Evolutionary conservation across 1,284 basidiomycete species (phyloP).

Genomic region (Ceratobasidium sp.): DNA sequence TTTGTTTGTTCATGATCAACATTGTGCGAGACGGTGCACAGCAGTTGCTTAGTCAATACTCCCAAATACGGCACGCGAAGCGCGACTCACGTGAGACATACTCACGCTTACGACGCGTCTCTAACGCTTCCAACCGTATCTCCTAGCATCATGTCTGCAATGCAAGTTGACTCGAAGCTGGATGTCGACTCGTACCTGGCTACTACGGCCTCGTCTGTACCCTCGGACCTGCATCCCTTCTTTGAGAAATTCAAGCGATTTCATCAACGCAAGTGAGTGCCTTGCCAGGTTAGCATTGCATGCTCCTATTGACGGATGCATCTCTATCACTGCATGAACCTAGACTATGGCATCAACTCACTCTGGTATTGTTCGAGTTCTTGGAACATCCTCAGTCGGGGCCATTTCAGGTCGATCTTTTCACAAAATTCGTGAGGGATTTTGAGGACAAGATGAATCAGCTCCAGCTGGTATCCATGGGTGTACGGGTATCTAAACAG

Average conservation of each 20-base stretch:
- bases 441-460: conserved; percentile 87
- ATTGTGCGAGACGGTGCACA: too few species aligned
- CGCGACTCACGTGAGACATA: conserved; percentile 5
- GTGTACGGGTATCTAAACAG: conserved; percentile 85
- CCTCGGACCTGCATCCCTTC: conserved; percentile 76
- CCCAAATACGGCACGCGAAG: conserved; percentile 2
- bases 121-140: neutral
- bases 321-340: neutral
- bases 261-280: conserved; percentile 81
- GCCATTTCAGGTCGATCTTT: conserved; percentile 85
- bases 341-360: conserved; percentile 98
- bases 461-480: conserved; percentile 88
- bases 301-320: neutral
- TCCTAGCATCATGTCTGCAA: conserved; percentile 20
- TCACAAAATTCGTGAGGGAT: conserved; percentile 79
- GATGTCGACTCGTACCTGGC: conserved; percentile 78
- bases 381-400: conserved; percentile 77
- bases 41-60: too few species aligned
- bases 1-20: too few species aligned
- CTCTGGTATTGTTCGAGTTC: conserved; percentile 84
- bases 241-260: conserved; percentile 78
- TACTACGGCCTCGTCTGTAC: conserved; percentile 71
- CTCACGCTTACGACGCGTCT: conserved; percentile 39
- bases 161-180: conserved; percentile 40
- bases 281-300: neutral